Percentiles rank a stretch among this genome's conserved stretches.
Conservation (phyloP, 257 asterid genomes). For the Gynochthodes officinalis region DNA sequence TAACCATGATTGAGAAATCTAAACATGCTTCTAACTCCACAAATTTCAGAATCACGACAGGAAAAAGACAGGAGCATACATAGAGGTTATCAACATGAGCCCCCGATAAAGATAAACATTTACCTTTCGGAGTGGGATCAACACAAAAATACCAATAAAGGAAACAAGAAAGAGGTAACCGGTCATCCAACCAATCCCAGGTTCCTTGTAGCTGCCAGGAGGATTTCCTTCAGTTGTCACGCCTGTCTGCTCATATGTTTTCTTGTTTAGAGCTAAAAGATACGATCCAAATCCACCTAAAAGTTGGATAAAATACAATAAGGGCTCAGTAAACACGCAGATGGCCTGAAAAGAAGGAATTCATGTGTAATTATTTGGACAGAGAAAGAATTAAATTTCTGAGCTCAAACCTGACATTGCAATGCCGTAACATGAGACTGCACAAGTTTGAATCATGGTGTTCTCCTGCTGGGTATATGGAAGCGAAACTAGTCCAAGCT, state of each 20-base stretch:
- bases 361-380: too few relatives aligned
- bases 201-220: conserved; percentile 65
- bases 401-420: conserved; percentile 56
- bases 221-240: conserved; percentile 52
- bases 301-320: background rate
- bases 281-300: conserved; percentile 91
- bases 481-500: conserved; percentile 41
- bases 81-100: background rate
- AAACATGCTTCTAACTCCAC: background rate
- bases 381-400: background rate
- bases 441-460: conserved; percentile 87
- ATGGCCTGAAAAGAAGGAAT: too few relatives aligned
- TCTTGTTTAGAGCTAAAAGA: conserved; percentile 68
- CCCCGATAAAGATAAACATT: background rate
- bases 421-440: conserved; percentile 85
- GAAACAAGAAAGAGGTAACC: conserved; percentile 63
- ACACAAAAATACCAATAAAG: conserved; percentile 74
- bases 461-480: conserved; percentile 91
- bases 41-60: background rate
- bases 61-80: background rate
- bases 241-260: conserved; percentile 69
- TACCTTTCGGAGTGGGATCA: conserved; percentile 91
- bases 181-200: conserved; percentile 84
- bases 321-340: background rate
- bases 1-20: background rate